Conservation (phyloP, 495 filamentous ascomycete species). For the Lophiostoma macrostomum region DNA sequence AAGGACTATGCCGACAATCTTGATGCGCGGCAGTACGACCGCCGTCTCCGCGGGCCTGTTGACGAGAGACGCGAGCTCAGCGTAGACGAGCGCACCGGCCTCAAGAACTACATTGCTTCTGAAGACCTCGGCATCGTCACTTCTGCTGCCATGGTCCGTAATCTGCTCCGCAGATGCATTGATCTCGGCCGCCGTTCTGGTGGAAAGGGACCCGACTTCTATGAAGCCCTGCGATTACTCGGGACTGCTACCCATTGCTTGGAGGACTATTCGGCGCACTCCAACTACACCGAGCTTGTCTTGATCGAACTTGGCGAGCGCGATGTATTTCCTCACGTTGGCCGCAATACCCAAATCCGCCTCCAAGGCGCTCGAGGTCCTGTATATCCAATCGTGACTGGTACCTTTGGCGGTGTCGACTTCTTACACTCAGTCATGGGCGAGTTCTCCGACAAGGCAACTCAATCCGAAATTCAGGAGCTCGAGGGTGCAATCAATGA, state of each 20-base stretch:
- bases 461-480: constrained; percentile 78
- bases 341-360: constrained; percentile 61
- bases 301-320: constrained; percentile 79
- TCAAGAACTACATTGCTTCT: constrained; percentile 91
- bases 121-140: constrained; percentile 70
- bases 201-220: constrained; percentile 65
- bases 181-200: constrained; percentile 70
- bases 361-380: constrained; percentile 59
- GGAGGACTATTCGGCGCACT: constrained; percentile 91
- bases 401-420: constrained; percentile 81
- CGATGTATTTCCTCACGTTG: constrained; percentile 81
- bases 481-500: constrained; percentile 72
- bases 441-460: constrained; percentile 83
- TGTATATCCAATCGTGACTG: constrained; percentile 79
- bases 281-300: constrained; percentile 83
- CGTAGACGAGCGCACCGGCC: constrained; percentile 63
- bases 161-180: constrained; percentile 68
- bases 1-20: constrained; percentile 78
- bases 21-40: constrained; percentile 80
- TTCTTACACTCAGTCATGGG: constrained; percentile 84
- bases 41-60: constrained; percentile 72
- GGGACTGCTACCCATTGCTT: constrained; percentile 86
- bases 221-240: constrained; percentile 79
- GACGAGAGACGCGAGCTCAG: constrained; percentile 74
- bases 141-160: constrained; percentile 70